A percentile compares a stretch with the other conserved stretches of the same genome.
These are phyloP conservation scores for Fusarium sacchari DNA, from an alignment of 2,329 filamentous ascomycete genomes.

Conservation along the genomic window DNA sequence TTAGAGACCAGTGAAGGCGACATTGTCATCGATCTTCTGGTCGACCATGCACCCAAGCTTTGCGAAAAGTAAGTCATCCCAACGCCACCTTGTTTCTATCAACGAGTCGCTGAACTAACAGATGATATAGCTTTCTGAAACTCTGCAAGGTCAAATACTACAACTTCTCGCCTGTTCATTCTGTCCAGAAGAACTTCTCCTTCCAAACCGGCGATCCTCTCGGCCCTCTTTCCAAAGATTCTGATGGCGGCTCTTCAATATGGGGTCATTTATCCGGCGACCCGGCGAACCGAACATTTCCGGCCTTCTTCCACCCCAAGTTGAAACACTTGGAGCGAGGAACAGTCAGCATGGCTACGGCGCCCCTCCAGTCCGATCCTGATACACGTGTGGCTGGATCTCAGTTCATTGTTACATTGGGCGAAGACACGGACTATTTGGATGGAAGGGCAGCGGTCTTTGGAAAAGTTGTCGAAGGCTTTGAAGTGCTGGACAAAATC, in stretches of 20 bases:
- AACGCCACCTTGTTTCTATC: not conserved
- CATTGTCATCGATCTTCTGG: conserved; percentile 91
- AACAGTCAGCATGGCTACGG: conserved; percentile 98
- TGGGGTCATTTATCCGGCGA: conserved; percentile 82
- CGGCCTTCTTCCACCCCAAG: conserved; percentile 85
- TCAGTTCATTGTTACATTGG: conserved; percentile 93
- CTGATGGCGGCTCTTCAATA: conserved; percentile 92
- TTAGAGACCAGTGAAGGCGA: conserved; percentile 94
- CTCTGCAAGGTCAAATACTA: conserved; percentile 99
- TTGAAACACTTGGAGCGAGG: conserved; percentile 89
- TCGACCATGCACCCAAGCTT: conserved; percentile 87
- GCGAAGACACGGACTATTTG: conserved; percentile 87
- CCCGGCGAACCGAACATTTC: conserved; percentile 78
- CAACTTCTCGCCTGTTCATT: conserved; percentile 94
- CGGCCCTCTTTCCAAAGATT: conserved; percentile 82
- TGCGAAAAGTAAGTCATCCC: conserved; percentile 89
- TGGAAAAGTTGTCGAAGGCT: conserved; percentile 94
- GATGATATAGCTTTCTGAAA: conserved; percentile 82
- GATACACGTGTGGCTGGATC: conserved; percentile 86
- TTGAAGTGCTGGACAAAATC: conserved; percentile 92
- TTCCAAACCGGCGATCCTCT: conserved; percentile 97
- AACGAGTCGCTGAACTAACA: conserved; percentile 52
- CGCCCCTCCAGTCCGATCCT: conserved; percentile 76
- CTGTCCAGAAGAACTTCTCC: conserved; percentile 92
- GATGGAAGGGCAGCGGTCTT: conserved; percentile 96